Conservation (phyloP, 768 basidiomycete genomes). For the Lentinus brumalis region DNA sequence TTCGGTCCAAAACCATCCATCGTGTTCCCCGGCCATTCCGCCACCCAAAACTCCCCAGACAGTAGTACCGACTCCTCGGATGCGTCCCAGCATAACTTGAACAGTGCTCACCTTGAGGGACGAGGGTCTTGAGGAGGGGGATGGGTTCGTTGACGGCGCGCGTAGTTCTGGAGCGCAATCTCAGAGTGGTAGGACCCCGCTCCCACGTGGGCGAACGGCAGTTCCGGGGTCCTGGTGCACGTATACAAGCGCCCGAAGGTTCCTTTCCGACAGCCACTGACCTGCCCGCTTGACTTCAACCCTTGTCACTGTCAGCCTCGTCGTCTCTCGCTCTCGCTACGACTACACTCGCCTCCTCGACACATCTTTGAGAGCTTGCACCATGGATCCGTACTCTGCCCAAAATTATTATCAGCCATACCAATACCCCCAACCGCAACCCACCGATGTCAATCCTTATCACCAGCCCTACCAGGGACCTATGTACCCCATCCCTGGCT, state of each 20-base stretch:
- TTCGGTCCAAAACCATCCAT: conserved; percentile 33
- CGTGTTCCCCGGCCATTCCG: conserved; percentile 12
- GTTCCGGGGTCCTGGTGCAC: conserved; percentile 5
- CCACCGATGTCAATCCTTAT: conserved; percentile 72
- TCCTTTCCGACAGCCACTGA: not conserved
- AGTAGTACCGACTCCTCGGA: not conserved
- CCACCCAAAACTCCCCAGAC: not conserved
- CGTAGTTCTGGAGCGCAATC: not conserved
- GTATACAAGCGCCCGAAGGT: conserved; percentile 1
- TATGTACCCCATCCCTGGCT: conserved; percentile 64
- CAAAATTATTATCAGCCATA: conserved; percentile 56
- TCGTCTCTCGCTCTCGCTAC: conserved; percentile 4
- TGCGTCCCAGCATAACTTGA: not conserved
- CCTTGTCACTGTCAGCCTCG: not conserved
- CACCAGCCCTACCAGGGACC: conserved; percentile 81
- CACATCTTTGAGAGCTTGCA: not conserved
- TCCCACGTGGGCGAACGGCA: conserved; percentile 2
- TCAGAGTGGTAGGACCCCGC: conserved; percentile 10
- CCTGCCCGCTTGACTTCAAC: not conserved
- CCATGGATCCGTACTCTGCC: conserved; percentile 31
- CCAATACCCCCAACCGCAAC: conserved; percentile 33
- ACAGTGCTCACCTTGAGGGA: conserved; percentile 39
- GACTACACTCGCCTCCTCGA: not conserved
- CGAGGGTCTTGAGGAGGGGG: conserved; percentile 33
- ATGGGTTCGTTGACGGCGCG: conserved; percentile 30